Percentiles rank a stretch among this genome's conserved stretches.
phyloP scores from a whole-genome alignment of 139 green algal species.

The Micromonas pusilla region DNA sequence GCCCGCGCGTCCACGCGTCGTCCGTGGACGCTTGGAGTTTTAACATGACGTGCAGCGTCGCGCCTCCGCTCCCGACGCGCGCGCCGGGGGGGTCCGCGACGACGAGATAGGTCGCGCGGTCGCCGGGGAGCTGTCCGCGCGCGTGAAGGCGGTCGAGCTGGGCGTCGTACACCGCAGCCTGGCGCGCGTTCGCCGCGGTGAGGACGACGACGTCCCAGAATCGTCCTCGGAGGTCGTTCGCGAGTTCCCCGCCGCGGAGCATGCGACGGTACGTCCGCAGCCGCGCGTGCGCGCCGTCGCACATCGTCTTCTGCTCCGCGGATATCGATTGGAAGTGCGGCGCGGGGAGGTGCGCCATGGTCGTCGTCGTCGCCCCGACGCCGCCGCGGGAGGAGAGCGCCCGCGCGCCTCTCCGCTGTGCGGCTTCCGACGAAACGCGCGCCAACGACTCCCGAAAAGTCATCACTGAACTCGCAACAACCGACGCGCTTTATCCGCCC shows the following conservation, averaged over 20 bases:
- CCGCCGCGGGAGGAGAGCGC: too few species aligned
- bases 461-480: too few species aligned
- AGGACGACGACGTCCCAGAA: slow-evolving; percentile 42
- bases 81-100: slow-evolving; percentile 34
- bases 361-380: too few species aligned
- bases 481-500: too few species aligned
- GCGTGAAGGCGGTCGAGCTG: neutral
- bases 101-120: slow-evolving; percentile 20
- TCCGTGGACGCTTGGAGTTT: neutral
- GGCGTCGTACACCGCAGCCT: slow-evolving; percentile 29
- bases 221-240: neutral
- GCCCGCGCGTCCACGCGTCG: neutral
- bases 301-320: neutral
- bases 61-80: slow-evolving; percentile 35
- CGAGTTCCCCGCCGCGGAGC: neutral
- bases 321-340: neutral
- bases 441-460: too few species aligned
- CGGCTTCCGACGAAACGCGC: too few species aligned
- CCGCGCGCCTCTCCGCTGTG: too few species aligned
- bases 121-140: slow-evolving; percentile 6
- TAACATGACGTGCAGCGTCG: slow-evolving; percentile 30
- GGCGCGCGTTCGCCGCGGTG: slow-evolving; percentile 29
- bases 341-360: too few species aligned
- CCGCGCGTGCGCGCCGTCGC: neutral
- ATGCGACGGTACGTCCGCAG: neutral